Percentiles rank a stretch among this genome's conserved stretches.
These are phyloP conservation scores for Wickerhamomyces sp. DNA, from an alignment of 1,139 yeast genomes.

Conservation along the genomic window DNA sequence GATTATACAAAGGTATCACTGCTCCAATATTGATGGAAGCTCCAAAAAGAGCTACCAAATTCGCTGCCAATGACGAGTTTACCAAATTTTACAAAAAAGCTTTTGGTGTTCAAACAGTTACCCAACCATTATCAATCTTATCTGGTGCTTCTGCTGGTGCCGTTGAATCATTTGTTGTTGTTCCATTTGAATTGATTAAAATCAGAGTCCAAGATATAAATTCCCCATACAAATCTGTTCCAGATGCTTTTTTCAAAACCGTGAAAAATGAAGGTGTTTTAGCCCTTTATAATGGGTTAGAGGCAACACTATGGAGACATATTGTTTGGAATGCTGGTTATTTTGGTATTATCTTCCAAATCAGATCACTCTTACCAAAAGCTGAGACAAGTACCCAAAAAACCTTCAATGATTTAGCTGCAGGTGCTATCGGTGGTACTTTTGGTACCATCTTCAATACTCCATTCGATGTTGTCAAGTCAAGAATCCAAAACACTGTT, in stretches of 20 bases:
- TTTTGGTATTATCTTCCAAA: constrained; percentile 91
- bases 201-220: constrained; percentile 89
- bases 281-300: constrained; percentile 91
- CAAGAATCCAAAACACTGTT: constrained; percentile 90
- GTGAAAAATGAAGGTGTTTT: constrained; percentile 70
- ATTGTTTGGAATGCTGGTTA: constrained; percentile 97
- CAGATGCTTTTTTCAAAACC: constrained; percentile 74
- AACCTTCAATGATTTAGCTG: constrained; percentile 79
- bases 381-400: constrained; percentile 67
- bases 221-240: constrained; percentile 79
- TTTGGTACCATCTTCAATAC: constrained; percentile 91
- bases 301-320: constrained; percentile 97
- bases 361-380: constrained; percentile 71
- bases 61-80: constrained; percentile 98
- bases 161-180: constrained; percentile 92
- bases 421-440: constrained; percentile 96
- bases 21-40: constrained; percentile 99
- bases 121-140: constrained; percentile 77
- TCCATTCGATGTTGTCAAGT: constrained; percentile 96
- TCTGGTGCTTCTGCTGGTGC: constrained; percentile 99
- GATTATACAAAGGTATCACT: constrained; percentile 86
- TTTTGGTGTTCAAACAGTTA: constrained; percentile 69
- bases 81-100: constrained; percentile 72
- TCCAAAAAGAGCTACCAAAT: constrained; percentile 97
- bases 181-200: constrained; percentile 84